Evolutionary conservation across 108 stramenopile species (phyloP).

Genomic region (Stephanodiscus minutulus): DNA sequence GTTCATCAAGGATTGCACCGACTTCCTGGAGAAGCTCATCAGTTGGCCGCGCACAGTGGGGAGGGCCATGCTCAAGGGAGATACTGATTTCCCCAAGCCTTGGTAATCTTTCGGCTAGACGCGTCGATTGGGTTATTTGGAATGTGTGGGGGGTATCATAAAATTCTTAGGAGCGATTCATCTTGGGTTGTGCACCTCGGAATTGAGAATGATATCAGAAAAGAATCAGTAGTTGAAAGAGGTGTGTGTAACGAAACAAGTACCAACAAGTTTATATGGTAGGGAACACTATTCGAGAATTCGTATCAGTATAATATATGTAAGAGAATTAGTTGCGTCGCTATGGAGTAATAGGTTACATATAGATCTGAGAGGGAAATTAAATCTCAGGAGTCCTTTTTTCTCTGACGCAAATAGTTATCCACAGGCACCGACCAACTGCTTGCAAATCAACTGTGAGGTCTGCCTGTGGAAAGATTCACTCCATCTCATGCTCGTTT

Average conservation of each 20-base stretch:
- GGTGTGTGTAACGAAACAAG: no score
- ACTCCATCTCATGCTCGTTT: no score
- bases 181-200: background rate
- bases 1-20: constrained; percentile 38
- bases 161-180: background rate
- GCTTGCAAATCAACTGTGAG: background rate
- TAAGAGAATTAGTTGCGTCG: background rate
- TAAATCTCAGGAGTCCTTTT: background rate
- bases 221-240: background rate
- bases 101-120: constrained; percentile 18
- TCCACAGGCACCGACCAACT: background rate
- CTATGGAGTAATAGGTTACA: background rate
- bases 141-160: no score
- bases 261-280: background rate
- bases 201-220: background rate
- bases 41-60: constrained; percentile 50
- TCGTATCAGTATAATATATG: background rate
- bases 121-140: no score
- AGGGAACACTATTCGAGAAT: background rate
- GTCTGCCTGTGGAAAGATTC: no score
- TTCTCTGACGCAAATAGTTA: background rate
- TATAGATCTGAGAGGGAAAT: background rate
- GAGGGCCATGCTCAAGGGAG: constrained; percentile 36
- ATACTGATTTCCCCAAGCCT: constrained; percentile 39
- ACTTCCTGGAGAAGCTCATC: constrained; percentile 52